Percentiles rank a stretch among this genome's conserved stretches.
Evolutionary conservation across 1,284 basidiomycete species (phyloP).

Genomic region (Sanghuangporus sanghuang): DNA sequence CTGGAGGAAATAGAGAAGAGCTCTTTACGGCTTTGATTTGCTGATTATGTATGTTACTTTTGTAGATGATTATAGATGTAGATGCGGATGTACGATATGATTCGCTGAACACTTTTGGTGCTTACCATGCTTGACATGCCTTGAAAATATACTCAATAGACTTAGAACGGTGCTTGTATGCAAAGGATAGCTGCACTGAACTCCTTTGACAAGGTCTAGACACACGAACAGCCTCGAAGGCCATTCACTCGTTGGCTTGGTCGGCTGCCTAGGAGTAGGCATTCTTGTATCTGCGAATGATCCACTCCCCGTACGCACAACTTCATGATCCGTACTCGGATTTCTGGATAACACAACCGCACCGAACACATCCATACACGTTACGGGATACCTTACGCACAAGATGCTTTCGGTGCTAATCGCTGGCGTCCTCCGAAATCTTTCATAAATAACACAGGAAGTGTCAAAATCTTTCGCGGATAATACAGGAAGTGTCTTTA

Average conservation of each 20-base stretch:
- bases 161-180: not conserved
- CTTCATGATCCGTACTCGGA: conserved; percentile 32
- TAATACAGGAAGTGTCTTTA: conserved; percentile 23
- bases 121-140: not conserved
- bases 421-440: conserved; percentile 37
- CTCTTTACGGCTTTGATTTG: not conserved
- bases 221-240: conserved; percentile 12
- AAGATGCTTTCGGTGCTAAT: conserved; percentile 34
- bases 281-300: not conserved
- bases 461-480: too few relatives aligned
- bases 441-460: conserved; percentile 17
- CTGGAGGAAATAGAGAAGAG: conserved; percentile 42
- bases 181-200: not conserved
- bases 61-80: not conserved
- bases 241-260: not conserved
- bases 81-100: not conserved
- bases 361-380: conserved; percentile 28
- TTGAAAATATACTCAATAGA: not conserved
- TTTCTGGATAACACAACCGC: conserved; percentile 32
- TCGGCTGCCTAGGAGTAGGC: not conserved
- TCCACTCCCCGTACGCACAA: conserved; percentile 21
- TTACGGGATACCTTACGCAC: conserved; percentile 36
- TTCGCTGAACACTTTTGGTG: not conserved
- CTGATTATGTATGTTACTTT: not conserved
- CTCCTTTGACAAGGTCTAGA: not conserved